These are phyloP conservation scores for Sarocladium oryzae DNA, from an alignment of 2,329 filamentous ascomycete species.

Conservation along the genomic window DNA sequence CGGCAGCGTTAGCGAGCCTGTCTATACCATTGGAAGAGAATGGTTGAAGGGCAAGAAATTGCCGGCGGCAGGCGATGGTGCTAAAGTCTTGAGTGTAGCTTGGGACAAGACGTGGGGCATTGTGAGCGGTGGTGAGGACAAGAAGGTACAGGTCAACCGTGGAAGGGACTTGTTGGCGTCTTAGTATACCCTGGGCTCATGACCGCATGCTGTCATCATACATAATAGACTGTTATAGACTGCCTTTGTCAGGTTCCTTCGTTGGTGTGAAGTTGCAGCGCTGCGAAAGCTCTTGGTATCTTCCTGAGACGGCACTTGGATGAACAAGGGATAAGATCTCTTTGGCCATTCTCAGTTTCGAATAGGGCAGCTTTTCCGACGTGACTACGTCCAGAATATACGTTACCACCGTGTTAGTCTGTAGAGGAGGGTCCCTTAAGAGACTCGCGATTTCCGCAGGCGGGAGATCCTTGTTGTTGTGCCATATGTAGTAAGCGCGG, in stretches of 20 bases:
- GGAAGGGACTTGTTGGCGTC: conserved; percentile 45
- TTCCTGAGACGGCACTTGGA: conserved; percentile 12
- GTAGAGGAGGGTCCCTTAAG: conserved; percentile 55
- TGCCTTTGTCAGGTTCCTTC: background rate
- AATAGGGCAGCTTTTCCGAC: conserved; percentile 43
- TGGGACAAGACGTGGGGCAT: conserved; percentile 88
- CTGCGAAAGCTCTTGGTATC: conserved; percentile 23
- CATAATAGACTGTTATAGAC: background rate
- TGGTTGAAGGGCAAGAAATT: conserved; percentile 56
- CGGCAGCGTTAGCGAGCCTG: conserved; percentile 62
- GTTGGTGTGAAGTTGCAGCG: conserved; percentile 9
- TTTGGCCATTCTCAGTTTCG: conserved; percentile 34
- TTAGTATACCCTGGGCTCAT: conserved; percentile 17
- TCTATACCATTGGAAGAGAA: conserved; percentile 72
- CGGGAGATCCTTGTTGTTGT: conserved; percentile 40
- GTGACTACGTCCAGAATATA: conserved; percentile 55
- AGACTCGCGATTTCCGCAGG: conserved; percentile 45
- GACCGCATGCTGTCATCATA: background rate
- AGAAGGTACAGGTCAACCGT: conserved; percentile 85
- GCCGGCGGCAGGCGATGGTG: conserved; percentile 67
- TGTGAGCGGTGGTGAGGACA: conserved; percentile 88
- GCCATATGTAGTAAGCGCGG: conserved; percentile 60
- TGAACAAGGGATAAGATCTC: conserved; percentile 36
- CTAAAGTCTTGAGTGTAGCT: conserved; percentile 81
- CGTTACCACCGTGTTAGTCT: conserved; percentile 44